phyloP scores from a whole-genome alignment of 1,284 basidiomycete genomes.

The Fomitopsis palustris region DNA sequence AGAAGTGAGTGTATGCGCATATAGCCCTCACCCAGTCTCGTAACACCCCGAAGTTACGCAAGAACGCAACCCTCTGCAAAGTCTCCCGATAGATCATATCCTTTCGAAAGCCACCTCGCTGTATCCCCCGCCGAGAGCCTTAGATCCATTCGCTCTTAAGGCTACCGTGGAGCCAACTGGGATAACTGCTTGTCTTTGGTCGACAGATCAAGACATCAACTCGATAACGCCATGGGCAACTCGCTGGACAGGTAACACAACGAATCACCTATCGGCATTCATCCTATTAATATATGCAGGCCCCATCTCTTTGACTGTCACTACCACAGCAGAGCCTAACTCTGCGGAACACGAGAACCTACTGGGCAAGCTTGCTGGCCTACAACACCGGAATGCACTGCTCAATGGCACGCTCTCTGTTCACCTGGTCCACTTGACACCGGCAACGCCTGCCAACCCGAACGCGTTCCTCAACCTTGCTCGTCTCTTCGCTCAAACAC shows the following conservation, averaged over 20 bases:
- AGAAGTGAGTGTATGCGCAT: neutral
- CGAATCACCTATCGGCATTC: neutral
- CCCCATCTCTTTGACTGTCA: conserved; percentile 52
- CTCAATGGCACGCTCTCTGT: conserved; percentile 34
- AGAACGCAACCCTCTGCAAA: conserved; percentile 15
- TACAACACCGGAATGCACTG: conserved; percentile 25
- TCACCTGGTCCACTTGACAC: conserved; percentile 47
- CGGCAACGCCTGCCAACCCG: conserved; percentile 35
- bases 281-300: conserved; percentile 30
- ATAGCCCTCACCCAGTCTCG: neutral
- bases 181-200: conserved; percentile 54
- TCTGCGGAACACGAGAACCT: conserved; percentile 24
- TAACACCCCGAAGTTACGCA: neutral
- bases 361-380: conserved; percentile 13
- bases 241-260: conserved; percentile 44
- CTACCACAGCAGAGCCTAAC: conserved; percentile 31
- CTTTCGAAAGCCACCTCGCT: conserved; percentile 28
- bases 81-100: conserved; percentile 22
- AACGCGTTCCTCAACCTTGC: conserved; percentile 64
- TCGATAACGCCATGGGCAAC: conserved; percentile 34
- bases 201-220: conserved; percentile 33
- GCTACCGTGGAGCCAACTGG: conserved; percentile 14
- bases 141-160: conserved; percentile 24
- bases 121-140: conserved; percentile 18
- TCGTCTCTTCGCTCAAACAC: conserved; percentile 51